Evolutionary conservation across 2,329 filamentous ascomycete species (phyloP).

Genomic region (Arthrobotrys sphaeroides): DNA sequence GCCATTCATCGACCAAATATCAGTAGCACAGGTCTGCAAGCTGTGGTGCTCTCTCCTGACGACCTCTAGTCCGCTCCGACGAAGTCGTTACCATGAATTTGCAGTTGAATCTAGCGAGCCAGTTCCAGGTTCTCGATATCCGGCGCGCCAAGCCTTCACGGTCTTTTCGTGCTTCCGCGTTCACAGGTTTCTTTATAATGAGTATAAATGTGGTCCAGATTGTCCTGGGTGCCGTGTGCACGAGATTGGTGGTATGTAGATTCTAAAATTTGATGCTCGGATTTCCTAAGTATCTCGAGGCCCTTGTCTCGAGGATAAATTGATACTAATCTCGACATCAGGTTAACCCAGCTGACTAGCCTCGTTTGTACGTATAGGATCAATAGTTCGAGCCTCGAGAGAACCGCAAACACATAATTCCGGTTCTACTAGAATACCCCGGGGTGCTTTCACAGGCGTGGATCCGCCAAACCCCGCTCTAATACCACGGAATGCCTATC

Average conservation of each 20-base stretch:
- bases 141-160: background rate
- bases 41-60: conserved; percentile 2
- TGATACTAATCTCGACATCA: too few relatives aligned
- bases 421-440: too few relatives aligned
- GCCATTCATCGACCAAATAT: conserved; percentile 10
- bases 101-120: background rate
- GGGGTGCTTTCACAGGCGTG: too few relatives aligned
- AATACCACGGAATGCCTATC: too few relatives aligned
- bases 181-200: background rate
- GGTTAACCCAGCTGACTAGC: too few relatives aligned
- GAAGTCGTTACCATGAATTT: background rate
- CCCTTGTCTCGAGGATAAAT: too few relatives aligned
- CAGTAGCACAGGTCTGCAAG: background rate
- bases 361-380: too few relatives aligned
- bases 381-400: too few relatives aligned
- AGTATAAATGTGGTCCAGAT: background rate
- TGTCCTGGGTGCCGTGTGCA: background rate
- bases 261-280: too few relatives aligned
- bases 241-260: background rate
- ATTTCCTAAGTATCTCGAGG: too few relatives aligned
- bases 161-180: background rate
- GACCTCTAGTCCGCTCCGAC: background rate
- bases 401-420: too few relatives aligned
- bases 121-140: background rate
- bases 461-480: too few relatives aligned